Conservation (phyloP, 139 green algal genomes). For the Micractinium sp. region DNA sequence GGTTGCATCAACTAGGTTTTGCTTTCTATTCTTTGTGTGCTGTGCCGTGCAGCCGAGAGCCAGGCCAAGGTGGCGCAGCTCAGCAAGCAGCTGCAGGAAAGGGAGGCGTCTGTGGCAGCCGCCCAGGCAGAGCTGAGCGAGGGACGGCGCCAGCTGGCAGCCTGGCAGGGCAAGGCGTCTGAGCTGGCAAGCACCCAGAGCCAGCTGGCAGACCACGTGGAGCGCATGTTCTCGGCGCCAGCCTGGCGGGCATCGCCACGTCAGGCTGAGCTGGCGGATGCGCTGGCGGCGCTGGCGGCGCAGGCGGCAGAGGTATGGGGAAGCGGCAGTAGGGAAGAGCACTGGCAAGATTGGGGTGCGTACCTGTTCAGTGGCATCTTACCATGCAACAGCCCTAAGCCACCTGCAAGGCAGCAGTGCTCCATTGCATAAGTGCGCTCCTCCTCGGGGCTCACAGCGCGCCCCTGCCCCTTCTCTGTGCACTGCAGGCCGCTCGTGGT, state of each 20-base stretch:
- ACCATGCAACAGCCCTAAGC: neutral
- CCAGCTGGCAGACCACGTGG: slow-evolving; percentile 2
- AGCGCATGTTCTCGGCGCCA: neutral
- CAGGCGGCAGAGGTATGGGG: neutral
- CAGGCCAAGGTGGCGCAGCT: neutral
- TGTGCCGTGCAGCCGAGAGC: neutral
- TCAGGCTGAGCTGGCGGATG: neutral
- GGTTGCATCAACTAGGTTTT: neutral
- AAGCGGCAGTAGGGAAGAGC: neutral
- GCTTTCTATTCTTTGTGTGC: too few species aligned
- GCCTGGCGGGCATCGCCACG: neutral
- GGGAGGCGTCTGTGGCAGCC: neutral
- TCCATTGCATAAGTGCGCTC: too few species aligned
- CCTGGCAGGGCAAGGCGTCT: neutral
- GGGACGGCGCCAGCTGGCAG: neutral
- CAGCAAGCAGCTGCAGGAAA: neutral
- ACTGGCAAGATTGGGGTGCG: neutral
- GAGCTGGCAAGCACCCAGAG: neutral
- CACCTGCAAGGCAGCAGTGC: neutral
- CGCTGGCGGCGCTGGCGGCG: neutral
- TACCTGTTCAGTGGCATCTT: neutral
- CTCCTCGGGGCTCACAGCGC: too few species aligned
- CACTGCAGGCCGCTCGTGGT: neutral
- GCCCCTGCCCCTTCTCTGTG: neutral
- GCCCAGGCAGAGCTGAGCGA: neutral